Base-by-base conservation (phyloP, 345 rosid species). In the Citrus inodora region DNA sequence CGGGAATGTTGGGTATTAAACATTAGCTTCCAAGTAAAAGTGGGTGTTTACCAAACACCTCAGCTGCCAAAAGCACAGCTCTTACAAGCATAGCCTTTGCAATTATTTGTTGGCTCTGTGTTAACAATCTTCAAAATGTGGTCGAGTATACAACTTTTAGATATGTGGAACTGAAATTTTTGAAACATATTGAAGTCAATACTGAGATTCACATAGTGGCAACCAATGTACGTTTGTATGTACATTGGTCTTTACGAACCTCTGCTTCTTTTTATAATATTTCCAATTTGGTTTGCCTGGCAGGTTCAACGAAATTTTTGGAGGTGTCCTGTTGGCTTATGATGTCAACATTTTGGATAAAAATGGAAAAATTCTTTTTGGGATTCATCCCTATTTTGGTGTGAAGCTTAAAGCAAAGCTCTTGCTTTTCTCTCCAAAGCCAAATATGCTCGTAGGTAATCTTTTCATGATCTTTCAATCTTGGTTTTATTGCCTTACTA, bases 301-400 rank as follows among this genome's bases (percentile, higher is more conserved):
- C 88, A 94, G 97, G 88, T 94, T 79, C 80, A 87, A 64, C 78
- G 94, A 92, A 76, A 76, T 73, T 30, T 92, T 91, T 59, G 98
- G 87, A 64, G 97, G 97, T 4, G 93, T 89, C 16, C 78, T 94
- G 21, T 78, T 96, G 88, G 98, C 98, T 46, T 92, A 88, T 81
- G 93, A 85, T 76, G 84, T 88, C 42, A 82, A 70, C 65, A 56
- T 88, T 80, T 80, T 71, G 19, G 87, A 89, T 82, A 85, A 87
- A 74, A 67, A 35, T 28, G 94, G 90, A 0, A 86, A 84, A 76
- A 89, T 94, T 85, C 92, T 96, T 51, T 82, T 90, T 1, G 91
- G 90, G 59, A 84, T 92, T 80, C 85, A 85, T 79, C 95, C 98
- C 1, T 91, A 89, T 84, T 83, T 84, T 70, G 92, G 94, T 5